Evolutionary conservation across 768 basidiomycete genomes (phyloP).

Genomic region (Clitopilus passeckerianus): DNA sequence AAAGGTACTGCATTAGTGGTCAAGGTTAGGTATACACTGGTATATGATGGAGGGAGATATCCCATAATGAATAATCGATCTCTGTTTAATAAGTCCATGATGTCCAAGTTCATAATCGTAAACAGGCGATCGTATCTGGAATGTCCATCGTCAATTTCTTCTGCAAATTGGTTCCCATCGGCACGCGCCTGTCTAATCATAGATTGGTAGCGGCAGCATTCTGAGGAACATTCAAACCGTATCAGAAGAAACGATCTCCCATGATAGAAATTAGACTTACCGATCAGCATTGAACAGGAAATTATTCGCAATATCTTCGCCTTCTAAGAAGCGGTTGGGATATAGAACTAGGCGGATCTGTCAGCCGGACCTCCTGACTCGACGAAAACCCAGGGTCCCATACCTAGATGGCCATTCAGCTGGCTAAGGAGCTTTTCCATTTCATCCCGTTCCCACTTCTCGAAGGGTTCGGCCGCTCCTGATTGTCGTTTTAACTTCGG

Average conservation of each 20-base stretch:
- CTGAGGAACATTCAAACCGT: conserved; percentile 23
- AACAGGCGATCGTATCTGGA: too few relatives aligned
- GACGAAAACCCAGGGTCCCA: conserved; percentile 14
- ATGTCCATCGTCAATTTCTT: too few relatives aligned
- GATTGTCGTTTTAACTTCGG: conserved; percentile 31
- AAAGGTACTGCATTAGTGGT: not conserved
- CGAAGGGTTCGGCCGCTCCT: conserved; percentile 65
- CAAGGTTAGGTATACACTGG: not conserved
- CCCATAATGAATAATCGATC: not conserved
- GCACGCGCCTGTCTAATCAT: conserved; percentile 32
- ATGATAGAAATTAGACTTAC: conserved; percentile 27
- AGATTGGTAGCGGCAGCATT: conserved; percentile 71
- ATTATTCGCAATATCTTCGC: conserved; percentile 89
- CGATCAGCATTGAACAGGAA: conserved; percentile 89
- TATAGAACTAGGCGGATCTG: conserved; percentile 62
- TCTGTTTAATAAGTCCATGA: not conserved
- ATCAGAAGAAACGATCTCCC: conserved; percentile 6
- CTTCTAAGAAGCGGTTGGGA: conserved; percentile 84
- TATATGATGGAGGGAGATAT: not conserved
- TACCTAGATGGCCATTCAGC: conserved; percentile 84
- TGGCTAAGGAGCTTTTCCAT: conserved; percentile 83
- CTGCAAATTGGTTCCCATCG: not conserved
- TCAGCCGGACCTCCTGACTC: not conserved
- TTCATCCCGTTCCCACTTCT: conserved; percentile 78
- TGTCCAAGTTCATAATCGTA: too few relatives aligned